A percentile compares a stretch with the other conserved stretches of the same genome.
Evolutionary conservation across 2,329 filamentous ascomycete genomes (phyloP).

Genomic region (Dothistroma pini): DNA sequence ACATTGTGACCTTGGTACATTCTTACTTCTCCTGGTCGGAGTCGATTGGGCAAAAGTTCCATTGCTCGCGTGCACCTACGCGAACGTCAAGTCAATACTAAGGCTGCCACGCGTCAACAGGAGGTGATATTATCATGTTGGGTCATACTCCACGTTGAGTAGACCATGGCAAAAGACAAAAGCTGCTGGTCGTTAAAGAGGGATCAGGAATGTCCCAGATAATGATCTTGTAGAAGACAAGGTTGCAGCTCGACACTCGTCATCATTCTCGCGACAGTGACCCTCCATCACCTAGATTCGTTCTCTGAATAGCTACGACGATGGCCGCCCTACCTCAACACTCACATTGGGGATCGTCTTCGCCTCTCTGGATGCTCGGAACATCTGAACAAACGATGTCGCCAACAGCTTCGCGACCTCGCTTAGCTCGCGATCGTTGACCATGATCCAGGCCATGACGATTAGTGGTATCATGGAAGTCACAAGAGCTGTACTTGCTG

Average conservation of each 20-base stretch:
- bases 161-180: too few species aligned
- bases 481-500: constrained; percentile 44
- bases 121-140: not conserved
- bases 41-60: not conserved
- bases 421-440: constrained; percentile 49
- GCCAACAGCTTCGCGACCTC: constrained; percentile 52
- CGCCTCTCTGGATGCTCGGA: constrained; percentile 63
- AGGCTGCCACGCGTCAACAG: not conserved
- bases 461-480: constrained; percentile 51
- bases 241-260: too few species aligned
- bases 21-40: not conserved
- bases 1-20: not conserved
- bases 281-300: too few species aligned
- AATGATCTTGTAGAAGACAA: too few species aligned
- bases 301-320: not conserved
- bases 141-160: too few species aligned
- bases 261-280: too few species aligned
- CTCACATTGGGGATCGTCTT: constrained; percentile 51
- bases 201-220: too few species aligned
- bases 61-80: not conserved
- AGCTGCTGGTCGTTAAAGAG: too few species aligned
- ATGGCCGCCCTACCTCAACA: constrained; percentile 49
- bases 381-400: constrained; percentile 56
- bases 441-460: constrained; percentile 48
- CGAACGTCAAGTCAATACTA: not conserved